Base-by-base conservation (phyloP, 2,329 filamentous ascomycete genomes). In the Endoconidiophora laricicola region DNA sequence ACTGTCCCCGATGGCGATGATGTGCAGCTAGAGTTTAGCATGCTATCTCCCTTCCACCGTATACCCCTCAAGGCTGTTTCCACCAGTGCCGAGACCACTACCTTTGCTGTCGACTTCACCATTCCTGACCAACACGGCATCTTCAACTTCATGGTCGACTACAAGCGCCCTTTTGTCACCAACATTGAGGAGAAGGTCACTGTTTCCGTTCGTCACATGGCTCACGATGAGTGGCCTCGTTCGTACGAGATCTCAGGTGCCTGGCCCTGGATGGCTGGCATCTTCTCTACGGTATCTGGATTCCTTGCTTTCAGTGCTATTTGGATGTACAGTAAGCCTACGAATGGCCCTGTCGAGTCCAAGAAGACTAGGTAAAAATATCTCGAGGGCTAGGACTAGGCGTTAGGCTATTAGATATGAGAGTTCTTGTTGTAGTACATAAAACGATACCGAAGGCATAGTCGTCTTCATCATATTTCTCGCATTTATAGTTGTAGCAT, bases 71-170 rank as follows among this genome's bases (percentile, higher is more conserved):
- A 68, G 6, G 74, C 77, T 12, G 63, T 70, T 7, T 65, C 66
- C 29, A 71, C 70, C 23, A 81, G 79, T 1, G 65, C 72, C 49
- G 80, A 85, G 58, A 78, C 79, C 56, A 81, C 84, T 46, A 73
- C 83, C 54, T 98, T 81, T 70, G 73, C 74, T 55, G 73, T 76
- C 43, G 73, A 76, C 22, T 95, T 98, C 67, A 83, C 73, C 56
- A 75, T 90, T 3, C 91, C 91, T 3, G 91, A 98, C 64, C 91
- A 98, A 67, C 91, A 98, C 69, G 91, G 91, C 62, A 95, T 98
- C 67, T 98, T 96, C 75, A 94, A 94, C 69, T 96, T 98, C 75
- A 79, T 81, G 62, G 75, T 96, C 65, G 94, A 95, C 73, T 95
- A 96, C 74, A 94, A 94, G 72, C 80, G 91, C 5, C 87, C 90